Conservation (phyloP, 805 yeast genomes). For the Wickerhamiella occidentalis region DNA sequence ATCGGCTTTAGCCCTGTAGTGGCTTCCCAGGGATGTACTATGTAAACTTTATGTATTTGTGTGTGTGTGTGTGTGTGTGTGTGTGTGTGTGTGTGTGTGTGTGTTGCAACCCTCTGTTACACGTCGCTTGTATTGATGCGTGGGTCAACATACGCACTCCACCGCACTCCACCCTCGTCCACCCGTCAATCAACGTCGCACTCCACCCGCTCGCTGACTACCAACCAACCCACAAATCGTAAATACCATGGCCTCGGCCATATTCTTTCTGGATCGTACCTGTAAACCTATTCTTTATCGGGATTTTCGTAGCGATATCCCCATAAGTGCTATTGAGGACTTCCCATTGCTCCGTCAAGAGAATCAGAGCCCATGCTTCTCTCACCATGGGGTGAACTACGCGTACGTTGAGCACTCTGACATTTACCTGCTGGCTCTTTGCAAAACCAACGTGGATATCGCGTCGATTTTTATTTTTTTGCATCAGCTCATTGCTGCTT, state of each 20-base stretch:
- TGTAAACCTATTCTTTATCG: constrained; percentile 57
- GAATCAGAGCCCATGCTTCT: constrained; percentile 35
- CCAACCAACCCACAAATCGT: neutral
- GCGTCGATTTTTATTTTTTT: constrained; percentile 49
- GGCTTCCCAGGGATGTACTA: no score
- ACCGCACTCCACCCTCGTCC: no score
- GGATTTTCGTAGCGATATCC: constrained; percentile 61
- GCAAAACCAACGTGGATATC: constrained; percentile 34
- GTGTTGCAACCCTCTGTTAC: no score
- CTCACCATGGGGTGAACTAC: constrained; percentile 41
- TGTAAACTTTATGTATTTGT: no score
- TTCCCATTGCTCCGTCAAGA: constrained; percentile 46
- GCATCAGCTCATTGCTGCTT: constrained; percentile 34
- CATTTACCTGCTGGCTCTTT: constrained; percentile 28
- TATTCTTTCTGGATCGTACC: constrained; percentile 55
- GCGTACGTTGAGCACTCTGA: constrained; percentile 44
- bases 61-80: no score
- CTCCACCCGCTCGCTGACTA: neutral
- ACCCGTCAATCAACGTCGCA: no score
- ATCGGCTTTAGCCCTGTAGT: no score
- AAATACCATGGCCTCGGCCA: constrained; percentile 49
- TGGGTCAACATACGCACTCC: no score
- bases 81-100: no score
- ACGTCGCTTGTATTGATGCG: neutral
- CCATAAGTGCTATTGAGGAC: constrained; percentile 43